Evolutionary conservation across 1,284 basidiomycete genomes (phyloP), one percentile per base, ranked within the genome.

Genomic region (Porodaedalea pini): DNA sequence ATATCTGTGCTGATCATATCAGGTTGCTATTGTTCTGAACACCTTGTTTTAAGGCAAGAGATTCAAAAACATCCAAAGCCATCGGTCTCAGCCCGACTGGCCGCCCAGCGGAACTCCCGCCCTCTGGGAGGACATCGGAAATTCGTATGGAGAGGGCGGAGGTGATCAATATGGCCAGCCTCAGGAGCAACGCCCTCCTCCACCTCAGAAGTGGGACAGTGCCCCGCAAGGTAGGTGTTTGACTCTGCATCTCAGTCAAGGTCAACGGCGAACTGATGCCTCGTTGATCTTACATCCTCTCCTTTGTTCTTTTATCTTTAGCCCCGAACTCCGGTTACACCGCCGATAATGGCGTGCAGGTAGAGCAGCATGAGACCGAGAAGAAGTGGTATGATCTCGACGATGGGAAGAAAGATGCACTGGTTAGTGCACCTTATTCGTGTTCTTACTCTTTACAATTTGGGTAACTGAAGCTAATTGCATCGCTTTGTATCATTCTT

Each of bases 11-110:
- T 51, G 43, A 34, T 40, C 29, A 31, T 41, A 11, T 29, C n/a
- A 40, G 40, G 44, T 19, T 15, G 15, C 36, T 31, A 34, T 31
- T 25, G 4, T 40, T 43, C 40, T 32, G 25, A 40, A 54, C 43
- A 25, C n/a, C n/a, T 45, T 54, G 45, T 51, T 56, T 13, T 34
- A 62, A 89, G 86, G 80, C 29, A 68, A 71, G 61, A 71, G 69
- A 51, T 90, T 88, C 74, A 83, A 80, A 69, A 84, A 84, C 70
- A 81, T 88, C 63, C 86, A 88, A 66, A 72, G 83, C 11, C 88
- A 90, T 70, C 71, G 69, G 48, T 87, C 86, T 51, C 63, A 88
- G 83, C 57, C 73, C 32, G 85, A 86, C 62, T 89, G 87, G 88
- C 69, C 79, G 29, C 87, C 87, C 1, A 66, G 73, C 7, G 61